Evolutionary conservation across 2,329 filamentous ascomycete species (phyloP), one percentile per base, ranked within the genome.

Genomic region (Epichloe sp.): DNA sequence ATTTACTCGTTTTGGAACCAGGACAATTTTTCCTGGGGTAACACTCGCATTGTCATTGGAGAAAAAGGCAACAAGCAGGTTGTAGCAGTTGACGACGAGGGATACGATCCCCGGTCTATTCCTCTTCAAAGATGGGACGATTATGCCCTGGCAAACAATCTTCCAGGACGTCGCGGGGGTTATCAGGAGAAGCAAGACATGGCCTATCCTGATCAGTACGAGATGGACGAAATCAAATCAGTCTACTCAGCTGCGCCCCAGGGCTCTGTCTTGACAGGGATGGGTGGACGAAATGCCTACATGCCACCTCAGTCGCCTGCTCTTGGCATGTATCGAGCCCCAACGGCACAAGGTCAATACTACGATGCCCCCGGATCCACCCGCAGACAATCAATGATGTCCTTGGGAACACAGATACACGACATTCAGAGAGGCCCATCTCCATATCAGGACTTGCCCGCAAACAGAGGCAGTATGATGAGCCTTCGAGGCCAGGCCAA

Each of bases 1-100:
- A 72, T 98, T 56, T 98, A 97, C 73, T 95, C 91, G 0, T 98
- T 98, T 83, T 98, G 93, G 93, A 95, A 96, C 70, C 90, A 96
- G 68, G 93, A 98, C 69, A 91, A 98, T 71, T 98, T 98, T 76
- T 84, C 84, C 2, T 98, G 93, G 93, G 93, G 93, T 77, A 97
- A 93, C 72, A 98, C 93, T 1, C 89, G 93, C 79, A 82, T 98
- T 57, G 93, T 98, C 58, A 86, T 97, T 58, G 91, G 89, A 53
- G 93, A 98, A 68, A 88, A 91, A 67, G 91, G 90, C 56, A 80
- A 79, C 64, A 95, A 95, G 72, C 82, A 95, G 63, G 75, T 96
- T n/a, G 77, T 98, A 49, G 89, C 89, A 0, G 81, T 90, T 3
- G 86, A 91, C 26, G 82, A 86, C 54, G 88, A 93, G 64, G 80